Conservation (phyloP, 2,329 filamentous ascomycete genomes). For the Aspergillus ruber region DNA sequence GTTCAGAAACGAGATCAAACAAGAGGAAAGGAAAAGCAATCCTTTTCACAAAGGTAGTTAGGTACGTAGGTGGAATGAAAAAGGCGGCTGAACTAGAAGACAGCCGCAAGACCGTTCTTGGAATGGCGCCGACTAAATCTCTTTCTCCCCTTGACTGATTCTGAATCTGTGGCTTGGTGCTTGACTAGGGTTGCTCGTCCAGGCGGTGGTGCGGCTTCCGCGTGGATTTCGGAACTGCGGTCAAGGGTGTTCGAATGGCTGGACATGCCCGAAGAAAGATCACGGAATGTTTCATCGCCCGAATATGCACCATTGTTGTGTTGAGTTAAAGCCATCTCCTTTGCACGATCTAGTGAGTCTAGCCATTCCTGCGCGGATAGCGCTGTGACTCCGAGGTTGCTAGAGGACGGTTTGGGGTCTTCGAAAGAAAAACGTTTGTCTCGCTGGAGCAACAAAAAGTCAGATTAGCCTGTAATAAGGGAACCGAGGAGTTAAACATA, state of each 20-base stretch:
- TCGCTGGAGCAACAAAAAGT: conserved; percentile 47
- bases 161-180: conserved; percentile 40
- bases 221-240: conserved; percentile 33
- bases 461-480: not conserved
- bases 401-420: conserved; percentile 69
- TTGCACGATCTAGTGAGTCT: conserved; percentile 77
- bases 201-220: conserved; percentile 28
- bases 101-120: conserved; percentile 85
- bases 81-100: conserved; percentile 53
- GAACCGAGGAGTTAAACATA: conserved; percentile 47
- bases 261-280: conserved; percentile 65
- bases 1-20: not conserved
- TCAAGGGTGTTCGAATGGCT: conserved; percentile 50
- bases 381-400: conserved; percentile 57
- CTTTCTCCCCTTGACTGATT: conserved; percentile 54
- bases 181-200: conserved; percentile 42
- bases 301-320: conserved; percentile 61
- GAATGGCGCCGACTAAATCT: conserved; percentile 87
- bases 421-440: conserved; percentile 92
- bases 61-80: too few relatives aligned
- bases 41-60: not conserved
- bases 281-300: conserved; percentile 60
- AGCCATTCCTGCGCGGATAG: conserved; percentile 85
- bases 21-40: not conserved
- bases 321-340: conserved; percentile 74